A percentile compares a stretch with the other conserved stretches of the same genome.
phyloP scores from a whole-genome alignment of 371 early-diverging fungal species.

The Sporodiniella umbellata region DNA sequence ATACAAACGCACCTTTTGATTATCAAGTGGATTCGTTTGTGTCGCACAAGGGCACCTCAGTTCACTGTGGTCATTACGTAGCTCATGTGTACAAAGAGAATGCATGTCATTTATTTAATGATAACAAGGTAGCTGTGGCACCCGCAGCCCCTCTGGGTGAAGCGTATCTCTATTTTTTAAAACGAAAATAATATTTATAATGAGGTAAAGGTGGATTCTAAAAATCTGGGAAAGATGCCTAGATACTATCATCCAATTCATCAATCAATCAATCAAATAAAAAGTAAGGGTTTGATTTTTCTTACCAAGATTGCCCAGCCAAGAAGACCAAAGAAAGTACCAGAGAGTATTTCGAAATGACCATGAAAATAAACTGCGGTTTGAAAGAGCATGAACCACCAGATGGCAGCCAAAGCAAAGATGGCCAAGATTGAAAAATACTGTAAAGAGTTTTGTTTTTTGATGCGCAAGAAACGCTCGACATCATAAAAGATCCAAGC shows the following conservation, averaged over 20 bases:
- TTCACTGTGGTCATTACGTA: slow-evolving; percentile 97
- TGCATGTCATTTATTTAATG: slow-evolving; percentile 92
- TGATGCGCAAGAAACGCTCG: slow-evolving; percentile 17
- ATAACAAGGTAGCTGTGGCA: slow-evolving; percentile 85
- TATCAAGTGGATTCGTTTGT: slow-evolving; percentile 84
- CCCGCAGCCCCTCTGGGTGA: slow-evolving; percentile 65
- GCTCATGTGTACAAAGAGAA: slow-evolving; percentile 73
- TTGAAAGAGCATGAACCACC: slow-evolving; percentile 74
- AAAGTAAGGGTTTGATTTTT: not conserved
- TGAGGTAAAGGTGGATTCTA: slow-evolving; percentile 18
- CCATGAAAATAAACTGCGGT: slow-evolving; percentile 84
- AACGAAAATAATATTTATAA: slow-evolving; percentile 20
- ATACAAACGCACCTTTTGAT: slow-evolving; percentile 38
- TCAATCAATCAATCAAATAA: no score
- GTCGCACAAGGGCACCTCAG: slow-evolving; percentile 96
- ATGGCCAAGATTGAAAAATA: slow-evolving; percentile 32
- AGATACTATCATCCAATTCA: no score
- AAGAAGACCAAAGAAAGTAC: slow-evolving; percentile 63
- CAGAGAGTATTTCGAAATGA: slow-evolving; percentile 67
- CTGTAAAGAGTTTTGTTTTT: slow-evolving; percentile 11
- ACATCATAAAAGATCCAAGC: slow-evolving; percentile 26
- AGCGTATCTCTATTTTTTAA: slow-evolving; percentile 72
- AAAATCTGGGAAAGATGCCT: slow-evolving; percentile 31
- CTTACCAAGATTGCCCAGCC: slow-evolving; percentile 64
- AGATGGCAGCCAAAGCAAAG: slow-evolving; percentile 46